These are phyloP conservation scores for Penicillium chermesinum DNA, from an alignment of 495 filamentous ascomycete genomes.

Conservation along the genomic window DNA sequence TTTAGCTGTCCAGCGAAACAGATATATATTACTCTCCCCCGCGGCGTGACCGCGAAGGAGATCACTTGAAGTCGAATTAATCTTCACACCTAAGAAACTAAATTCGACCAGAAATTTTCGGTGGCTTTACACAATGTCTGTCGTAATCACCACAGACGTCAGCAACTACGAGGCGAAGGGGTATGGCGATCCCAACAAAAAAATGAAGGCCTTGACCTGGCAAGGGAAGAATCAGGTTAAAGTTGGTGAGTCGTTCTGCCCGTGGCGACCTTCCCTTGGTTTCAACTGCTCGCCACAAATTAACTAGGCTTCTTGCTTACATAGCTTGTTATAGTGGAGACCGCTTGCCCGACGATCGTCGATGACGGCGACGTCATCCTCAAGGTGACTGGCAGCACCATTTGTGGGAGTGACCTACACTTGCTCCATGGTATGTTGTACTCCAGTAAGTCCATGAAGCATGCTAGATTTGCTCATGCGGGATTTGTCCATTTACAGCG, in stretches of 20 bases:
- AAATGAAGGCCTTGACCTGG: constrained; percentile 27
- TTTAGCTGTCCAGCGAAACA: not conserved
- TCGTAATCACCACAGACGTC: constrained; percentile 24
- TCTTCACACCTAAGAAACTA: too few species aligned
- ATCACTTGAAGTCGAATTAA: too few species aligned
- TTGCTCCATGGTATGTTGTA: constrained; percentile 56
- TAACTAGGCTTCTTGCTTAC: not conserved
- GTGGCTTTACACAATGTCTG: constrained; percentile 1
- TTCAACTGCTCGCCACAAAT: too few species aligned
- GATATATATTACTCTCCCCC: not conserved
- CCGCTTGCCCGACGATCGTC: constrained; percentile 63
- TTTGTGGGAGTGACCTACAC: constrained; percentile 86
- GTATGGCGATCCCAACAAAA: not conserved
- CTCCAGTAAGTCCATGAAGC: too few species aligned
- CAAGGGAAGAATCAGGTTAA: constrained; percentile 36
- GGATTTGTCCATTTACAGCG: constrained; percentile 23
- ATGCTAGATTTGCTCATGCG: too few species aligned
- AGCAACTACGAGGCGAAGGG: constrained; percentile 27
- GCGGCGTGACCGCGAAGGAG: too few species aligned
- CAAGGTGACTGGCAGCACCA: constrained; percentile 76
- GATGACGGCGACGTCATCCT: constrained; percentile 76
- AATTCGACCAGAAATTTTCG: not conserved
- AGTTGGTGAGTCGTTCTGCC: constrained; percentile 22
- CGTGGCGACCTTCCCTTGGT: too few species aligned
- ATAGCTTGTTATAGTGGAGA: constrained; percentile 42